These are phyloP conservation scores for Lactarius tabidus DNA, from an alignment of 768 basidiomycete species.

Conservation along the genomic window DNA sequence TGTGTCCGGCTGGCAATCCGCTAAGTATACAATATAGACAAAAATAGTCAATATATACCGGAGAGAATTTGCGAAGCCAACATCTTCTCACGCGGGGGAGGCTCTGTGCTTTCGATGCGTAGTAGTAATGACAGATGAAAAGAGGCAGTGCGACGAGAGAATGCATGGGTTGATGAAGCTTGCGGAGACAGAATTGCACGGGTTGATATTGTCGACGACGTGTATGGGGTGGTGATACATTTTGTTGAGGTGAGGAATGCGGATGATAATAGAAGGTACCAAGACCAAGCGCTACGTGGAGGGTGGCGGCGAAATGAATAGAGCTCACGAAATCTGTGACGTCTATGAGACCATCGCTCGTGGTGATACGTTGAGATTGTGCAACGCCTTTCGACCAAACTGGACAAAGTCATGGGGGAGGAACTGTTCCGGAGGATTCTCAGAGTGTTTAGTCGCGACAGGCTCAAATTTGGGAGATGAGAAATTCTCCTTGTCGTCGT, in stretches of 20 bases:
- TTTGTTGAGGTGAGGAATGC: constrained; percentile 53
- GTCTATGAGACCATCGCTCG: constrained; percentile 55
- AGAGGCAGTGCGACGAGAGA: constrained; percentile 38
- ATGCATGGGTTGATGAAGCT: constrained; percentile 46
- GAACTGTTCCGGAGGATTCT: constrained; percentile 67
- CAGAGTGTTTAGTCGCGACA: constrained; percentile 64
- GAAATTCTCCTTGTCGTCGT: constrained; percentile 80
- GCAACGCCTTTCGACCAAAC: constrained; percentile 74
- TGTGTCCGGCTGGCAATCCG: constrained; percentile 24
- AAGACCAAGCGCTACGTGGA: constrained; percentile 24
- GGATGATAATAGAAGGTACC: constrained; percentile 40
- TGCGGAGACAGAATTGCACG: constrained; percentile 41
- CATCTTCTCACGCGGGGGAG: constrained; percentile 21
- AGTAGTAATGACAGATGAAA: constrained; percentile 28
- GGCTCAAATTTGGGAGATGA: constrained; percentile 60
- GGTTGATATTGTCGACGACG: constrained; percentile 53
- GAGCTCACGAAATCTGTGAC: constrained; percentile 21
- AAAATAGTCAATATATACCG: constrained; percentile 25
- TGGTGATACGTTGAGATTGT: constrained; percentile 69
- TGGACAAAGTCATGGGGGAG: constrained; percentile 78
- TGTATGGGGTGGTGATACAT: constrained; percentile 74
- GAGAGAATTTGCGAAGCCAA: constrained; percentile 23
- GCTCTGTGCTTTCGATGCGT: constrained; percentile 23
- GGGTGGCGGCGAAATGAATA: constrained; percentile 14
- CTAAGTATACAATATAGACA: constrained; percentile 28